These are phyloP conservation scores for Carallia pectinifolia DNA, from an alignment of 345 rosid species.

Conservation along the genomic window DNA sequence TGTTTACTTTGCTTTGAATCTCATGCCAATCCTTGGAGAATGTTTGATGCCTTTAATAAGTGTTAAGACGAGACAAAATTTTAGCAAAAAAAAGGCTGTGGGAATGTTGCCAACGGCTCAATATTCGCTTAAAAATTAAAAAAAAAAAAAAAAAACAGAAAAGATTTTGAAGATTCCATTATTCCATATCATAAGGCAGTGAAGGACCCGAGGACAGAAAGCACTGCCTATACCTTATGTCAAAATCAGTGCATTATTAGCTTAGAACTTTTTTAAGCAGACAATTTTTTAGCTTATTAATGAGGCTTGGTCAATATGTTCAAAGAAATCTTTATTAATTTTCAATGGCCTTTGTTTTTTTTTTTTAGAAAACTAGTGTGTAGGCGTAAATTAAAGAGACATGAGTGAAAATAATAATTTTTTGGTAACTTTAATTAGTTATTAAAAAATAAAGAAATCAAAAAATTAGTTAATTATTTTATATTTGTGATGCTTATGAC, in stretches of 20 bases:
- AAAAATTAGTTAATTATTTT: no score
- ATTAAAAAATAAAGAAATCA: no score
- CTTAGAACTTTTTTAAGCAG: background rate
- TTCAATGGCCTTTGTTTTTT: no score
- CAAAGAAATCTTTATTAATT: no score
- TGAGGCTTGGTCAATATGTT: no score
- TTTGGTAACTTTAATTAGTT: no score
- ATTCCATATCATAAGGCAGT: background rate
- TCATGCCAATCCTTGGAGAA: slow-evolving; percentile 16
- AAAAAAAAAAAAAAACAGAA: background rate
- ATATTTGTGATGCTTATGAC: no score
- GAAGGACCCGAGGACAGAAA: slow-evolving; percentile 10
- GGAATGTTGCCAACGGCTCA: slow-evolving; percentile 42
- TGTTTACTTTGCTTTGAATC: slow-evolving; percentile 34
- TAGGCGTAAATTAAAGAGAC: no score
- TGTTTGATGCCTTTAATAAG: slow-evolving; percentile 10
- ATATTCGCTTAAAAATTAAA: background rate
- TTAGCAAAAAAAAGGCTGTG: slow-evolving; percentile 10
- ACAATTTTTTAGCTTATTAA: no score
- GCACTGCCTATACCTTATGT: slow-evolving; percentile 1
- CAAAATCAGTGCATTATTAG: slow-evolving; percentile 2
- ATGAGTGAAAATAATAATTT: no score
- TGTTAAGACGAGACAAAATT: slow-evolving; percentile 21
- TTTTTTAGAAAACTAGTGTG: no score
- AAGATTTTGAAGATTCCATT: slow-evolving; percentile 3